Base-by-base conservation (phyloP, 208 protist genomes). In the Acanthamoeba healyi region DNA sequence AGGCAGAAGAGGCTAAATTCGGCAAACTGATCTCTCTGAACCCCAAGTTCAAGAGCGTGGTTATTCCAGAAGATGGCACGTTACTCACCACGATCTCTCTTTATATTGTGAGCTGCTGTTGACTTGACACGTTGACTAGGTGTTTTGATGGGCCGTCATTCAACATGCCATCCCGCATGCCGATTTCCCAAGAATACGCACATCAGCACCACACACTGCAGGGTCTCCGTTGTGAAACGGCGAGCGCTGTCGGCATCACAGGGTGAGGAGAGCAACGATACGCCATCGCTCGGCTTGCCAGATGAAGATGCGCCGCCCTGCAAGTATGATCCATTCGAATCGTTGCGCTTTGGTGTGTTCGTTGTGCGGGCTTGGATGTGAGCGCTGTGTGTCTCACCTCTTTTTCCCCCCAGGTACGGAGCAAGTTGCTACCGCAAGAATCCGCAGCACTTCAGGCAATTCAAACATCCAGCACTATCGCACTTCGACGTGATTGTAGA, bases 391-490 rank as follows among this genome's bases (percentile, higher is more conserved):
- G 26, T 65, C 58, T 22, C 14, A 19, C 17, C 46, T 51, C 46
- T 65, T 12, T 6, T 22, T 26, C 19, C 14, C 19, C 5, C 0
- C 5, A 82, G 72, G 42, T 82, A 82, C 40, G 72, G 72, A 51
- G 22, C 24, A 5, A 46, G 24, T 44, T 82, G 72, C 72, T 82
- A 82, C n/a, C 72, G 72, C 17, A 82, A 82, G 42, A 82, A 82
- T 32, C 72, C 40, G 42, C 72, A 82, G 42, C 72, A 82, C 72
- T 32, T 54, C 5, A 19, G 22, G 22, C 26, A 82, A 10, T 82
- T 54, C 42, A 44, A 32, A 24, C 72, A 82, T 54, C 72, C 72
- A n/a, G n/a, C n/a, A n/a, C n/a, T n/a, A n/a, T n/a, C n/a, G 42
- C 34, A 4, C 24, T 44, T 82, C 40, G 34, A 82, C 4, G 24